These are phyloP conservation scores for Alternaria novae-zelandiae DNA, from an alignment of 2,329 filamentous ascomycete genomes.

Conservation along the genomic window DNA sequence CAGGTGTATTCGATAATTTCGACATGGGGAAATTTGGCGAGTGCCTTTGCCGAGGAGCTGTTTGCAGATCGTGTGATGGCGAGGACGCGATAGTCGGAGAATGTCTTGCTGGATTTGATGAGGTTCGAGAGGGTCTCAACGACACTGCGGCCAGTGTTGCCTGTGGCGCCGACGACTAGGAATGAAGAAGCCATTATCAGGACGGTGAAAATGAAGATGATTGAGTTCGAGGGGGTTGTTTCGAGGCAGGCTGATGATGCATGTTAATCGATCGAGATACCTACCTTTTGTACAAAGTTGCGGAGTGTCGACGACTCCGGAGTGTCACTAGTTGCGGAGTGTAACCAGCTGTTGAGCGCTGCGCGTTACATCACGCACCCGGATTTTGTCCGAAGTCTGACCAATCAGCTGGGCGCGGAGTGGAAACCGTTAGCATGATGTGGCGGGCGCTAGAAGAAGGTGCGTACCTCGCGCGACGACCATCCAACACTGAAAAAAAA, in stretches of 20 bases:
- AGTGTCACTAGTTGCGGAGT: not conserved
- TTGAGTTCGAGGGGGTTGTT: not conserved
- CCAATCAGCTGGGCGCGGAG: not conserved
- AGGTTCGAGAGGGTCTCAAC: conserved; percentile 18
- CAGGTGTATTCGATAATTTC: conserved; percentile 18
- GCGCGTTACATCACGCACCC: not conserved
- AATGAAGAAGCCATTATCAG: conserved; percentile 11
- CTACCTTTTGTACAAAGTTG: not conserved
- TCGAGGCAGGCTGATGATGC: not conserved
- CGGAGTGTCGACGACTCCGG: not conserved
- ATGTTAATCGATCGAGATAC: not conserved
- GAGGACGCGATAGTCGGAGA: conserved; percentile 19
- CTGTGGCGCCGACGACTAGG: conserved; percentile 24
- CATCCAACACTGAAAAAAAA: not conserved
- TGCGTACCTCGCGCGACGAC: not conserved
- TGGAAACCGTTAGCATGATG: not conserved
- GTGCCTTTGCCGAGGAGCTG: conserved; percentile 8
- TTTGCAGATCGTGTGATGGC: conserved; percentile 19
- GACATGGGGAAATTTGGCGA: conserved; percentile 19
- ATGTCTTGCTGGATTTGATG: conserved; percentile 5
- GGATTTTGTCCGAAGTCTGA: not conserved
- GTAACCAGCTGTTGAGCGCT: not conserved
- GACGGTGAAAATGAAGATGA: not conserved
- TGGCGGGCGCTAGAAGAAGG: not conserved
- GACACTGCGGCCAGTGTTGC: conserved; percentile 19